phyloP scores from a whole-genome alignment of 495 filamentous ascomycete species.

The Halenospora varia region DNA sequence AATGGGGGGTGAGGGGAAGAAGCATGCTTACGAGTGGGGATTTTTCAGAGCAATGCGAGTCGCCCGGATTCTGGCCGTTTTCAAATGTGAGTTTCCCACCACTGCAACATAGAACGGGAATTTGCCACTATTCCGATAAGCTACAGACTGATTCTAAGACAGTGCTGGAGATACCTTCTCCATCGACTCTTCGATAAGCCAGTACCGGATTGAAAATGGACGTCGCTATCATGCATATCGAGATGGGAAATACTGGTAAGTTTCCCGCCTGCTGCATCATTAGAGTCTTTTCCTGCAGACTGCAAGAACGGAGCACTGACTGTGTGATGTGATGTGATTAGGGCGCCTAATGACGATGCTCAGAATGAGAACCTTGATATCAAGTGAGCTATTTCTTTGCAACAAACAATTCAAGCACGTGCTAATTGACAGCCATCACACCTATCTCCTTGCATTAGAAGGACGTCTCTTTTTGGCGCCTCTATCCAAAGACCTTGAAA shows the following conservation, averaged over 20 bases:
- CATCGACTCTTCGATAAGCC: not conserved
- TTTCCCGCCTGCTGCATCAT: not conserved
- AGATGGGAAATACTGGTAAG: slow-evolving; percentile 9
- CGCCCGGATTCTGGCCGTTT: no score
- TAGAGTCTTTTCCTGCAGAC: not conserved
- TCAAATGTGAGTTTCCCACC: no score
- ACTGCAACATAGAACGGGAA: no score
- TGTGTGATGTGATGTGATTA: not conserved
- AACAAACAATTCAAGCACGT: not conserved
- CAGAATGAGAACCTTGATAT: slow-evolving; percentile 24
- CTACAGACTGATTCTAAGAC: no score
- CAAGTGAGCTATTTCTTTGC: slow-evolving; percentile 31
- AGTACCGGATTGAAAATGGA: not conserved
- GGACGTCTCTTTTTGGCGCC: no score
- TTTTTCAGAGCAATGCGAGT: no score
- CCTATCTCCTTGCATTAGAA: not conserved
- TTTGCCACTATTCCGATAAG: no score
- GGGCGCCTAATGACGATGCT: slow-evolving; percentile 7
- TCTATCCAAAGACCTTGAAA: slow-evolving; percentile 19
- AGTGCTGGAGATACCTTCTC: not conserved
- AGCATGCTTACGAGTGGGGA: no score
- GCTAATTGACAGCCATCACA: not conserved
- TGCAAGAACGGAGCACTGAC: no score
- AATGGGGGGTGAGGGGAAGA: no score
- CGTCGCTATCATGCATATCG: not conserved